A percentile compares a stretch with the other conserved stretches of the same genome.
Conservation (phyloP, 129 eudicot genomes). For the Oenanthe sinensis region DNA sequence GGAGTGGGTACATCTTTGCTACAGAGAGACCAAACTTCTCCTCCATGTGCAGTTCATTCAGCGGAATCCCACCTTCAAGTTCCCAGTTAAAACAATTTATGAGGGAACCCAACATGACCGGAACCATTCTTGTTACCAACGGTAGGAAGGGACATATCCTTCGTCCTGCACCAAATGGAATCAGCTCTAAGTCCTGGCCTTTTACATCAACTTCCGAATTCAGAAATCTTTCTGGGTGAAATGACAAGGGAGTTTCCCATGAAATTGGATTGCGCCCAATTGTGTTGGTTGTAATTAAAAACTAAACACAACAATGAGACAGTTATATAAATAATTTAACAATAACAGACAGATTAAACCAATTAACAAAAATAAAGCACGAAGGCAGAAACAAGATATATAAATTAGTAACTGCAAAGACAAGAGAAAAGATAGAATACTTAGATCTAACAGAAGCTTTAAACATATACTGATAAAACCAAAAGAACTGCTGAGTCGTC, state of each 20-base stretch:
- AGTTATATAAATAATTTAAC: too few relatives aligned
- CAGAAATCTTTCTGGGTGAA: constrained; percentile 44
- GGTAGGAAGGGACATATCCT: constrained; percentile 49
- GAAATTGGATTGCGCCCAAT: constrained; percentile 31
- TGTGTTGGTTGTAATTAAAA: too few relatives aligned
- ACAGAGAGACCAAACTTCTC: constrained; percentile 35
- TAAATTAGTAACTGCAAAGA: too few relatives aligned
- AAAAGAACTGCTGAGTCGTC: too few relatives aligned
- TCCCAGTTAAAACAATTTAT: constrained; percentile 37
- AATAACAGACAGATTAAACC: too few relatives aligned
- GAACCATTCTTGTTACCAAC: constrained; percentile 30
- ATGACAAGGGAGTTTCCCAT: constrained; percentile 23
- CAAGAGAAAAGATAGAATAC: too few relatives aligned
- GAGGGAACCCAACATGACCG: constrained; percentile 38
- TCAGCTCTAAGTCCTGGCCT: constrained; percentile 41
- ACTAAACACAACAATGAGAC: too few relatives aligned
- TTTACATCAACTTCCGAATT: constrained; percentile 25
- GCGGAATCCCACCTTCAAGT: constrained; percentile 27
- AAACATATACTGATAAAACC: too few relatives aligned
- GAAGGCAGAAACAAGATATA: too few relatives aligned
- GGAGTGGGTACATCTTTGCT: constrained; percentile 26
- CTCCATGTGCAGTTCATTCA: constrained; percentile 32
- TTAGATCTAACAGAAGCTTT: too few relatives aligned
- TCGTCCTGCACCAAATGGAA: constrained; percentile 49
- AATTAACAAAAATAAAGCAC: too few relatives aligned